Conservation (phyloP, 2,329 filamentous ascomycete species). For the Aureobasidium pullulans region DNA sequence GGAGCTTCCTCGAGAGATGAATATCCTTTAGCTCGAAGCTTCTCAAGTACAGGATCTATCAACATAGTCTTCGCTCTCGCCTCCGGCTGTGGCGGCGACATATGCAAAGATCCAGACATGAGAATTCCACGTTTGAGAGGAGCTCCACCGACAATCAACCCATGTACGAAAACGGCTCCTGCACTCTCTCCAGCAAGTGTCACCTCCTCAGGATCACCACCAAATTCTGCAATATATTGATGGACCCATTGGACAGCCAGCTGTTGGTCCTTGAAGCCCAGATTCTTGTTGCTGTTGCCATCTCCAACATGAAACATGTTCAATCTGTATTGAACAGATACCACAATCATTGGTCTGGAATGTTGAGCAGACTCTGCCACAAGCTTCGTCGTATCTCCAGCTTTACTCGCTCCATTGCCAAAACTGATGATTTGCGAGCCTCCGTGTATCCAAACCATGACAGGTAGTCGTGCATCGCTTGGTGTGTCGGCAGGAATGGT, state of each 20-base stretch:
- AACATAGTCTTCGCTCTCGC: slow-evolving; percentile 26
- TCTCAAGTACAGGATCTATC: slow-evolving; percentile 22
- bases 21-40: slow-evolving; percentile 17
- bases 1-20: slow-evolving; percentile 27
- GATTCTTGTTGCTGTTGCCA: slow-evolving; percentile 28
- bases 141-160: slow-evolving; percentile 31
- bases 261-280: slow-evolving; percentile 22
- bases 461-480: slow-evolving; percentile 25
- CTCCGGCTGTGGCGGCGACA: slow-evolving; percentile 37
- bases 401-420: slow-evolving; percentile 34
- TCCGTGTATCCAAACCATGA: slow-evolving; percentile 43
- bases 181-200: slow-evolving; percentile 42
- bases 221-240: slow-evolving; percentile 28
- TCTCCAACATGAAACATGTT: slow-evolving; percentile 42
- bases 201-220: slow-evolving; percentile 30
- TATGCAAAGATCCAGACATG: slow-evolving; percentile 36
- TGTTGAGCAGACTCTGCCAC: slow-evolving; percentile 26
- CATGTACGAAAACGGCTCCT: slow-evolving; percentile 40
- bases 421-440: slow-evolving; percentile 41
- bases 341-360: slow-evolving; percentile 34
- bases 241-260: slow-evolving; percentile 29
- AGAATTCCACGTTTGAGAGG: slow-evolving; percentile 31
- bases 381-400: slow-evolving; percentile 25
- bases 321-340: slow-evolving; percentile 38
- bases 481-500: slow-evolving; percentile 22